Evolutionary conservation across 441 rosid species (phyloP).

Genomic region (Adansonia rubrostipa): DNA sequence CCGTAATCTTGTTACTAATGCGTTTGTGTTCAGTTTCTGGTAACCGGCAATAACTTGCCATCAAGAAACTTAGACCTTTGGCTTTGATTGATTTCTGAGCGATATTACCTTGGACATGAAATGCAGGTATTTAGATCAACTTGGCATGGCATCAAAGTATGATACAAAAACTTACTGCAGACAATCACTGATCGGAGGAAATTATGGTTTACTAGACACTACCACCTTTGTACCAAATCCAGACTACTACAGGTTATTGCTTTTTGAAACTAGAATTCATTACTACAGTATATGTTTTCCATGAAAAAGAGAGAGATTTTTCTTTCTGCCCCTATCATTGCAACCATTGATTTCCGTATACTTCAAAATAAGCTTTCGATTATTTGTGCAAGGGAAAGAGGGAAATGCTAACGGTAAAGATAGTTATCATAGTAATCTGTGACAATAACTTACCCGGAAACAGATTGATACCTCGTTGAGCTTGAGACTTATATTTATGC

Average conservation of each 20-base stretch:
- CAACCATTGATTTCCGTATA: conserved; percentile 1
- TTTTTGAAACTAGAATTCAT: neutral
- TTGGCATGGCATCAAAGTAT: conserved; percentile 74
- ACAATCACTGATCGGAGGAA: conserved; percentile 90
- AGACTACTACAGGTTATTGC: conserved; percentile 82
- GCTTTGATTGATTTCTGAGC: neutral
- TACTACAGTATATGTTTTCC: neutral
- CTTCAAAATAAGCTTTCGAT: neutral
- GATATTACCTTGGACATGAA: conserved; percentile 8
- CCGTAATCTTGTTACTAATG: conserved; percentile 70
- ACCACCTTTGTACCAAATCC: conserved; percentile 86
- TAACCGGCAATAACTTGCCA: conserved; percentile 30
- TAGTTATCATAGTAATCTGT: neutral
- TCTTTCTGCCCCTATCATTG: conserved; percentile 1
- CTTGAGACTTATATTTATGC: neutral
- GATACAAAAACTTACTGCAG: conserved; percentile 92
- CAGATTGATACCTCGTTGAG: neutral
- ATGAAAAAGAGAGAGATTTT: neutral
- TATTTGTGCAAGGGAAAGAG: neutral
- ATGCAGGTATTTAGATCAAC: conserved; percentile 94
- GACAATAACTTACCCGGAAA: conserved; percentile 3
- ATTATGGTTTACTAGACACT: conserved; percentile 84
- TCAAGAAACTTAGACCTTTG: neutral
- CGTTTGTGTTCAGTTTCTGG: conserved; percentile 96
- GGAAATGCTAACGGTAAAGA: neutral